These are phyloP conservation scores for Fusarium compactum DNA, from an alignment of 2,329 filamentous ascomycete genomes.

Conservation along the genomic window DNA sequence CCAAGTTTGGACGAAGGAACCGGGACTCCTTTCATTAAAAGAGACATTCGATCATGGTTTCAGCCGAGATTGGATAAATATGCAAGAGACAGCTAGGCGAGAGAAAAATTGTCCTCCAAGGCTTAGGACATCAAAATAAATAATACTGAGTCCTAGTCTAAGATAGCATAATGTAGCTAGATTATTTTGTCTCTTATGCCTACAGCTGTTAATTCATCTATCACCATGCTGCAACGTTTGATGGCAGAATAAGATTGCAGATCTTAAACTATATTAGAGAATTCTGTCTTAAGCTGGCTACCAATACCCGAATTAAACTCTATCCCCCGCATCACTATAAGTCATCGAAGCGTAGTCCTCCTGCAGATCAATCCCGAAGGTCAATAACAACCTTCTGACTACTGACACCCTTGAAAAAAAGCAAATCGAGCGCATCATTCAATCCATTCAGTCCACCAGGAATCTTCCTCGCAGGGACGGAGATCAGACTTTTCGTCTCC, in stretches of 20 bases:
- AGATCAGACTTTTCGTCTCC: slow-evolving; percentile 10
- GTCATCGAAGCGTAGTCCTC: fast-evolving
- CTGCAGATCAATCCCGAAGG: slow-evolving; percentile 1
- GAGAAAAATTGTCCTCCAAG: no score
- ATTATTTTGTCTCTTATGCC: no score
- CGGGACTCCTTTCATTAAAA: background rate
- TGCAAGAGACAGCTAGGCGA: background rate
- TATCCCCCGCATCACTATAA: background rate
- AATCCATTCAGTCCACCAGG: slow-evolving; percentile 30
- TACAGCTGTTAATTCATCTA: no score
- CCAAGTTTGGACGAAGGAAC: slow-evolving; percentile 8
- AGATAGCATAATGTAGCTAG: no score
- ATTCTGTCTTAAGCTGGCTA: no score
- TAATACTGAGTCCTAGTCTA: no score
- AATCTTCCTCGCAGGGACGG: slow-evolving; percentile 27
- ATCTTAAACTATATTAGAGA: no score
- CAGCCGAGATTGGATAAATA: background rate
- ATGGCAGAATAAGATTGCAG: no score
- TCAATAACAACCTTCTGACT: slow-evolving; percentile 39
- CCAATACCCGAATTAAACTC: no score
- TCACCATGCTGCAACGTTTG: no score
- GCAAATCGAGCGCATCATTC: slow-evolving; percentile 23
- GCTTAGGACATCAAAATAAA: no score
- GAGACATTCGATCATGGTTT: background rate
- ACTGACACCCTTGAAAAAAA: slow-evolving; percentile 34